Percentiles rank a stretch among this genome's conserved stretches.
These are phyloP conservation scores for Globisporangium takayamanum DNA, from an alignment of 352 stramenopile species.

Conservation along the genomic window DNA sequence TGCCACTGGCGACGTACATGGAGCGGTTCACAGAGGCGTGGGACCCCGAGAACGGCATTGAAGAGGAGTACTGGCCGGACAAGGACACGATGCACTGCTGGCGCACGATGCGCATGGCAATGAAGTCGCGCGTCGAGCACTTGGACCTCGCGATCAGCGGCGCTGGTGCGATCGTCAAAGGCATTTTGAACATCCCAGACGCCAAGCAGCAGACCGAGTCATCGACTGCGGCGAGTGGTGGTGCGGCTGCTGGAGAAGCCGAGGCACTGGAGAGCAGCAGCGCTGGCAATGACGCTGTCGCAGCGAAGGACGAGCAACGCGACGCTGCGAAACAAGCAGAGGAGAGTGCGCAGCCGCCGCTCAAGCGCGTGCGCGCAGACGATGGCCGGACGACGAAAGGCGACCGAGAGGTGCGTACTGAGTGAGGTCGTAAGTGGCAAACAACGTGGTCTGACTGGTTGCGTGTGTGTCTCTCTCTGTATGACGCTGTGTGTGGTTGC, in stretches of 20 bases:
- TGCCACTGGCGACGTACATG: constrained; percentile 74
- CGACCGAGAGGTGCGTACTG: constrained; percentile 18
- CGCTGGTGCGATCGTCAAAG: constrained; percentile 58
- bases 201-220: constrained; percentile 4
- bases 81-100: constrained; percentile 90
- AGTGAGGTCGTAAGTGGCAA: no score
- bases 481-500: no score
- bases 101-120: constrained; percentile 74
- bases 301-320: not conserved
- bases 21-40: constrained; percentile 90
- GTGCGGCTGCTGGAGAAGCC: not conserved
- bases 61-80: constrained; percentile 94
- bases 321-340: not conserved
- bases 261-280: not conserved
- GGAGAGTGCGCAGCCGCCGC: constrained; percentile 3
- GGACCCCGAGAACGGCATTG: constrained; percentile 93
- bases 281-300: not conserved
- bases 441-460: no score
- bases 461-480: no score
- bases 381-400: constrained; percentile 19
- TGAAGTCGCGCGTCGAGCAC: constrained; percentile 67
- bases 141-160: constrained; percentile 62
- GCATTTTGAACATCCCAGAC: constrained; percentile 43
- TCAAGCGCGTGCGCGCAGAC: constrained; percentile 27
- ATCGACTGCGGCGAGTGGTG: not conserved